A percentile compares a stretch with the other conserved stretches of the same genome.
Conservation (phyloP, 352 stramenopile genomes). For the Thalassiosira mediterranea region DNA sequence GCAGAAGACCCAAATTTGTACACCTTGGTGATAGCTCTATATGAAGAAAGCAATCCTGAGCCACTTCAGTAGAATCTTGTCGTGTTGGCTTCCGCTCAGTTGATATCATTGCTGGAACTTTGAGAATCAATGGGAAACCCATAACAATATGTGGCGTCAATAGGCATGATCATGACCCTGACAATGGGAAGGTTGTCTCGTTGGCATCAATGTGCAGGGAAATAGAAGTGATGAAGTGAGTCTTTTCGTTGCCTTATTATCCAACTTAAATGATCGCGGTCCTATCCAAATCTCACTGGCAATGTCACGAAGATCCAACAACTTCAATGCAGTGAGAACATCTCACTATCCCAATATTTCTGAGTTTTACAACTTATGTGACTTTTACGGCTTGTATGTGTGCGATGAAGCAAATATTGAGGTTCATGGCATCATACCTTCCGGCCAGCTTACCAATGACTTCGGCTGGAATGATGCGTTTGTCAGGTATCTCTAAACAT, state of each 20-base stretch:
- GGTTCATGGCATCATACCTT: too few species aligned
- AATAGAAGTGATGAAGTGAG: constrained; percentile 84
- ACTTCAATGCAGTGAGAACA: constrained; percentile 89
- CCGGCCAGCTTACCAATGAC: too few species aligned
- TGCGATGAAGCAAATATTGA: constrained; percentile 91
- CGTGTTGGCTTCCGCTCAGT: constrained; percentile 87
- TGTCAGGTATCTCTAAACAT: too few species aligned
- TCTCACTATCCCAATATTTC: constrained; percentile 87
- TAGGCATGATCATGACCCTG: constrained; percentile 86
- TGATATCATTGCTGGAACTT: constrained; percentile 59
- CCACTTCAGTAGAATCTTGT: too few species aligned
- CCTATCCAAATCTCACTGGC: too few species aligned
- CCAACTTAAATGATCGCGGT: too few species aligned
- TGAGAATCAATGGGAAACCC: constrained; percentile 83
- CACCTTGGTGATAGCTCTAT: too few species aligned
- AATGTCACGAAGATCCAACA: too few species aligned
- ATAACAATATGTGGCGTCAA: constrained; percentile 88
- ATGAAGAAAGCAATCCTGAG: too few species aligned
- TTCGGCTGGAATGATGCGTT: too few species aligned
- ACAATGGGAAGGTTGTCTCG: constrained; percentile 85
- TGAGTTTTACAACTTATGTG: constrained; percentile 86
- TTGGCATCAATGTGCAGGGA: constrained; percentile 83
- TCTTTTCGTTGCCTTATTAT: too few species aligned
- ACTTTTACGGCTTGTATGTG: constrained; percentile 88
- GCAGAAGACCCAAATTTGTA: too few species aligned